Evolutionary conservation across 306 rosid species (phyloP).

Genomic region (Ochetophila trinervis): DNA sequence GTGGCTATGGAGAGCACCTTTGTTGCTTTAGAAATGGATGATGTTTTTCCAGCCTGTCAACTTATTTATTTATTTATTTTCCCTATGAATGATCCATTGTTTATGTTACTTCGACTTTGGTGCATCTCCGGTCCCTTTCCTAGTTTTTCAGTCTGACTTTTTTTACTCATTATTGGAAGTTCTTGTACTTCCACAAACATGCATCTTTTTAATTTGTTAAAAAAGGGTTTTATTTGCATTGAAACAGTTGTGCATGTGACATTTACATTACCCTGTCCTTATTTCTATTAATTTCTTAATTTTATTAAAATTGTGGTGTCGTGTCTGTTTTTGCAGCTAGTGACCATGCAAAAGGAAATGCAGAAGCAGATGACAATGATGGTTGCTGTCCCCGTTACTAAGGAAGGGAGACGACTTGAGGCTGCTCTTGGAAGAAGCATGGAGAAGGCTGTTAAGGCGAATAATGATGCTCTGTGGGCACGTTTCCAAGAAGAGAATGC

Average conservation of each 20-base stretch:
- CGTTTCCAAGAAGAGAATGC: slow-evolving; percentile 85
- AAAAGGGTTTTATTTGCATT: too few species aligned
- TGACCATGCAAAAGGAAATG: slow-evolving; percentile 75
- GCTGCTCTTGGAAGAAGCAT: slow-evolving; percentile 67
- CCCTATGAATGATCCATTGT: too few species aligned
- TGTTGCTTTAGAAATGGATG: too few species aligned
- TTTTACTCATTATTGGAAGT: neutral
- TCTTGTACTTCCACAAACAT: neutral
- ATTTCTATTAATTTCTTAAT: neutral
- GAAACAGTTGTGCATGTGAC: neutral
- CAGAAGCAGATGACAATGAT: slow-evolving; percentile 84
- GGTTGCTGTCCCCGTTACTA: slow-evolving; percentile 70
- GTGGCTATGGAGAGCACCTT: too few species aligned
- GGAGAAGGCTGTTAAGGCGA: slow-evolving; percentile 77
- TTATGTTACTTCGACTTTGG: too few species aligned
- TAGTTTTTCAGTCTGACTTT: neutral
- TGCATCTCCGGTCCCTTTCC: neutral
- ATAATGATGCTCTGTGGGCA: slow-evolving; percentile 83
- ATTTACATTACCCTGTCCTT: neutral
- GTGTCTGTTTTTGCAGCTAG: slow-evolving; percentile 45
- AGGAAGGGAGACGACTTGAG: slow-evolving; percentile 94
- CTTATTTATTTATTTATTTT: too few species aligned
- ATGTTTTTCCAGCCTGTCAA: too few species aligned
- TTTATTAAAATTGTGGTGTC: slow-evolving; percentile 10
- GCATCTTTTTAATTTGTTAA: neutral